phyloP scores from a whole-genome alignment of 2,329 filamentous ascomycete genomes.

The Colletotrichum chrysophilum region DNA sequence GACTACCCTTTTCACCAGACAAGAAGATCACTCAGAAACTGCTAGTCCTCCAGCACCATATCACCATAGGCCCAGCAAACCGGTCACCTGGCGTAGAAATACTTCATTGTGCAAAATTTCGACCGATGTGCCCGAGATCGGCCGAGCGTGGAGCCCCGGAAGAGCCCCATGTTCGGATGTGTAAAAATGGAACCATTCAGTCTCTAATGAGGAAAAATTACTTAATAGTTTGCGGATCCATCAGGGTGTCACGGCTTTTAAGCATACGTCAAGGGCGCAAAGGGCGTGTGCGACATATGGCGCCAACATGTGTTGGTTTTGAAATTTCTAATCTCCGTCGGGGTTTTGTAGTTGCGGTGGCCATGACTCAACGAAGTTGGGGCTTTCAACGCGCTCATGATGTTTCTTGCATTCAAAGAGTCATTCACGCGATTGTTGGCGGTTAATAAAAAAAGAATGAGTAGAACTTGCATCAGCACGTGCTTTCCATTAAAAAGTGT shows the following conservation, averaged over 20 bases:
- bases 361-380: too few relatives aligned
- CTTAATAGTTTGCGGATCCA: background rate
- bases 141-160: constrained; percentile 3
- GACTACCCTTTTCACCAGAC: background rate
- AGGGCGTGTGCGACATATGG: background rate
- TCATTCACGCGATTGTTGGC: too few relatives aligned
- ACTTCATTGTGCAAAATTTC: background rate
- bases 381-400: too few relatives aligned
- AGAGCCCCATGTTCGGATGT: background rate
- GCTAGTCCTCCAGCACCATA: background rate
- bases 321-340: background rate
- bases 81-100: background rate
- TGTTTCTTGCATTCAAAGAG: too few relatives aligned
- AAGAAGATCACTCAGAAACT: background rate
- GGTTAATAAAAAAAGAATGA: too few relatives aligned
- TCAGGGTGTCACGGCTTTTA: background rate
- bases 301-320: background rate
- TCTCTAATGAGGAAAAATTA: background rate
- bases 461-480: too few relatives aligned
- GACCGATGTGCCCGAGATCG: background rate
- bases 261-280: background rate
- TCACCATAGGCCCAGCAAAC: background rate
- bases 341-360: background rate
- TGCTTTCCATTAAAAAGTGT: too few relatives aligned
- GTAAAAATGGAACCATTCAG: background rate